Percentiles rank a stretch among this genome's conserved stretches.
These are phyloP conservation scores for Rhododendron ferrugineum DNA, from an alignment of 148 eudicot genomes.

Conservation along the genomic window DNA sequence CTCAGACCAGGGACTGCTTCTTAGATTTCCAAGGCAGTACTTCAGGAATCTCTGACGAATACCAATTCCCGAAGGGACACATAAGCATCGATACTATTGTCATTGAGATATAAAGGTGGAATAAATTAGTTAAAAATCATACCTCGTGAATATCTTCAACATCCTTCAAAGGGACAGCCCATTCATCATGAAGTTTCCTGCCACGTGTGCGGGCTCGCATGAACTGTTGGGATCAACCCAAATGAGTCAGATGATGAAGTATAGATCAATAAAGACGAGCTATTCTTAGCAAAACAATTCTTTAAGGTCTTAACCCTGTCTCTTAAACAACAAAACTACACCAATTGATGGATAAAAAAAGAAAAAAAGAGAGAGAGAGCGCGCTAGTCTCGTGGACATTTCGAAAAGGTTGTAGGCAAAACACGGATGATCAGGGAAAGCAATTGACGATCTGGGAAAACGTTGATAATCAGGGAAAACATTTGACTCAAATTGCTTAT, in stretches of 20 bases:
- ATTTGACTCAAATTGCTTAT: not conserved
- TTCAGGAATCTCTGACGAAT: conserved; percentile 60
- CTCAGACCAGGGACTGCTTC: conserved; percentile 93
- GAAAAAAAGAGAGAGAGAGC: not conserved
- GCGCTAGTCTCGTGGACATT: not conserved
- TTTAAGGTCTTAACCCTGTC: not conserved
- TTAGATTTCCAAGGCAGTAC: conserved; percentile 79
- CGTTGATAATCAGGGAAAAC: not conserved
- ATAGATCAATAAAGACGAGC: not conserved
- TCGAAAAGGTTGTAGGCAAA: not conserved
- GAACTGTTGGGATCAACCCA: conserved; percentile 47
- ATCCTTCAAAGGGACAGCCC: conserved; percentile 73
- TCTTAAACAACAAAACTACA: not conserved
- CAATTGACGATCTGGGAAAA: not conserved
- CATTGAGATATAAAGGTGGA: not conserved
- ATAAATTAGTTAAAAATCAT: conserved; percentile 9
- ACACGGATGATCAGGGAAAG: not conserved
- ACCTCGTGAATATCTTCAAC: conserved; percentile 80
- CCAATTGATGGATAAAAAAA: not conserved
- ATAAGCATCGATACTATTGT: conserved; percentile 2
- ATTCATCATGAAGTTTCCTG: conserved; percentile 83
- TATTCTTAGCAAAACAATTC: not conserved
- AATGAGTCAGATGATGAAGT: not conserved
- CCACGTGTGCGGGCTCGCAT: conserved; percentile 84
- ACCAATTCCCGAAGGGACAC: conserved; percentile 13